Percentiles rank a stretch among this genome's conserved stretches.
Conservation (phyloP, 129 eudicot genomes). For the Chrysanthemum seticuspe region DNA sequence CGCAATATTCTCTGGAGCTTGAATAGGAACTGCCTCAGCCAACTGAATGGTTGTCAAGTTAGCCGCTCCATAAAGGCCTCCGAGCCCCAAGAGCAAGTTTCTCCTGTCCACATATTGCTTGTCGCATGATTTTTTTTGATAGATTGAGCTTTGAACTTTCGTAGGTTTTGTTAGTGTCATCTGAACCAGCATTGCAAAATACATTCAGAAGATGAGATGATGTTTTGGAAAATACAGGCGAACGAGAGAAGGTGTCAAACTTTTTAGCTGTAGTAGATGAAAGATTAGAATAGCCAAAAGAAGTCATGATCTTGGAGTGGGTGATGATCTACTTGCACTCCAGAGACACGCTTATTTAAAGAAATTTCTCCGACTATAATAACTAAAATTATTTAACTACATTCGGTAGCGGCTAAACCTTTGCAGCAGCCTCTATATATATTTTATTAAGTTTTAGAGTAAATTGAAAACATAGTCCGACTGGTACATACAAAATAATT, state of each 20-base stretch:
- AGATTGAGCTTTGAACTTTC: slow-evolving; percentile 2
- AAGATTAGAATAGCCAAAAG: slow-evolving; percentile 4
- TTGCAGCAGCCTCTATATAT: too few species aligned
- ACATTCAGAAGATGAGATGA: slow-evolving; percentile 8
- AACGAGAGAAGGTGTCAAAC: neutral
- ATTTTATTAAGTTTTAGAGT: too few species aligned
- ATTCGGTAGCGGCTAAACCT: too few species aligned
- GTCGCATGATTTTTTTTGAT: neutral
- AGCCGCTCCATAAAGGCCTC: slow-evolving; percentile 21
- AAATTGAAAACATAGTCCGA: too few species aligned
- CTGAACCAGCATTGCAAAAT: slow-evolving; percentile 13
- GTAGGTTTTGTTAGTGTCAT: neutral
- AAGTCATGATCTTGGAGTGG: slow-evolving; percentile 12
- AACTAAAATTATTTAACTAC: too few species aligned
- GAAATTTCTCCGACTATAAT: too few species aligned
- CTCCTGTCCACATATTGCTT: slow-evolving; percentile 5
- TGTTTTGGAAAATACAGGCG: slow-evolving; percentile 4
- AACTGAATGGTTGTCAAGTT: neutral
- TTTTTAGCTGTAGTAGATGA: neutral
- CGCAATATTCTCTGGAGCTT: slow-evolving; percentile 17
- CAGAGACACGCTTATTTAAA: neutral
- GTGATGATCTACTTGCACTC: neutral
- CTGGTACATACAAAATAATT: too few species aligned
- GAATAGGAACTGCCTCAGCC: slow-evolving; percentile 5
- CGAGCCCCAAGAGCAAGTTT: slow-evolving; percentile 20